A percentile compares a stretch with the other conserved stretches of the same genome.
Evolutionary conservation across 805 yeast genomes (phyloP).

Genomic region (Kazachstania viticola): DNA sequence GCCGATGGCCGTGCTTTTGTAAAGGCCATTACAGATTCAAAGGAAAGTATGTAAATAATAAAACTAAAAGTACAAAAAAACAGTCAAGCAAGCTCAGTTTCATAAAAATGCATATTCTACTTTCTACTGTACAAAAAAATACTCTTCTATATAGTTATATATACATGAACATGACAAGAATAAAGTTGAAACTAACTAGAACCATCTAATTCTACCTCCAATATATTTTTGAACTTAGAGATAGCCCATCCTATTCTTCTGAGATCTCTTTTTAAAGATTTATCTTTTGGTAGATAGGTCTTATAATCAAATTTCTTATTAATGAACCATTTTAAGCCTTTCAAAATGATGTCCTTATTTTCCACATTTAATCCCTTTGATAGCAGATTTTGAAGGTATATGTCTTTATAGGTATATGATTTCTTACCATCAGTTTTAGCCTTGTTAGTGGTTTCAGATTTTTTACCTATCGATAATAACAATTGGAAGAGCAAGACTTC

Average conservation of each 20-base stretch:
- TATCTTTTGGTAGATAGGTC: conserved; percentile 13
- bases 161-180: no score
- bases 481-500: conserved; percentile 65
- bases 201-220: conserved; percentile 10
- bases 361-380: conserved; percentile 16
- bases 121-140: no score
- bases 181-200: conserved; percentile 5
- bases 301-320: conserved; percentile 18
- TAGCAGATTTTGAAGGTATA: conserved; percentile 15
- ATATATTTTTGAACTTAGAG: conserved; percentile 5
- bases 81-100: no score
- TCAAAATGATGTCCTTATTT: conserved; percentile 19
- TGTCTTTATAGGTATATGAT: conserved; percentile 19
- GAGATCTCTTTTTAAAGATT: conserved; percentile 18
- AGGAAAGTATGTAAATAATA: conserved; percentile 20
- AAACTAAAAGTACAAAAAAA: conserved; percentile 1
- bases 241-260: conserved; percentile 26
- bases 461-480: conserved; percentile 52
- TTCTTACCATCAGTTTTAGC: conserved; percentile 21
- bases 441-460: conserved; percentile 37
- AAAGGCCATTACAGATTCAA: conserved; percentile 23
- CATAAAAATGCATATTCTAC: no score
- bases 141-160: no score
- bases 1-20: conserved; percentile 26
- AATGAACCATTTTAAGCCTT: conserved; percentile 25